Percentiles rank a stretch among this genome's conserved stretches.
Conservation (phyloP, 2,329 filamentous ascomycete genomes). For the Eutypella sp. region DNA sequence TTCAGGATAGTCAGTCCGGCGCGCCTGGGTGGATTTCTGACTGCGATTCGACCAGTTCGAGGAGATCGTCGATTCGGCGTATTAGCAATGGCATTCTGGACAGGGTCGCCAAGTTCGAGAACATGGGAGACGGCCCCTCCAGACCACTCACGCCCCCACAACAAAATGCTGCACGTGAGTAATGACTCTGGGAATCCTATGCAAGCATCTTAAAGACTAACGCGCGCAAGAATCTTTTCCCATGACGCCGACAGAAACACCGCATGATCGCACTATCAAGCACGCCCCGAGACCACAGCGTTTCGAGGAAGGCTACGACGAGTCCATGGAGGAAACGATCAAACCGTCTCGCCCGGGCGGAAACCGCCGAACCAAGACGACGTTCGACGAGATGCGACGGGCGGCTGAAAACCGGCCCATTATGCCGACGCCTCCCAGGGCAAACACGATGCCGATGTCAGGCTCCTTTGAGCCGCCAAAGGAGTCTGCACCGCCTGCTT, state of each 20-base stretch:
- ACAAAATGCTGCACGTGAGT: conserved; percentile 56
- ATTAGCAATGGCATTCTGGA: conserved; percentile 59
- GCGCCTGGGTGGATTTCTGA: conserved; percentile 47
- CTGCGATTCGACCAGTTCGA: conserved; percentile 37
- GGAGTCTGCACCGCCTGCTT: conserved; percentile 54
- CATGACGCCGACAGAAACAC: conserved; percentile 63
- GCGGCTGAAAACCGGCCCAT: conserved; percentile 48
- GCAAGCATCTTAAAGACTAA: conserved; percentile 13
- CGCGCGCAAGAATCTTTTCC: conserved; percentile 53
- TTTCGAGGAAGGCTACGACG: conserved; percentile 58
- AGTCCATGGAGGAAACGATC: conserved; percentile 62
- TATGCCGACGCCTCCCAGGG: conserved; percentile 51
- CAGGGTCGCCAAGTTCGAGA: conserved; percentile 56
- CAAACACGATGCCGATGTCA: conserved; percentile 40
- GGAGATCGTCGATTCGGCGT: conserved; percentile 40
- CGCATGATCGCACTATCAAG: conserved; percentile 44
- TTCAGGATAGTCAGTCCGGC: conserved; percentile 40
- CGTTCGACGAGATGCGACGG: conserved; percentile 56
- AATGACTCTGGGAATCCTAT: background rate
- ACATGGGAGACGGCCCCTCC: conserved; percentile 39
- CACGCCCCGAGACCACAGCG: conserved; percentile 39
- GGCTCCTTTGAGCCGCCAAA: conserved; percentile 40
- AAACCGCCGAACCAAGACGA: conserved; percentile 41
- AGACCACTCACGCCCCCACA: conserved; percentile 59
- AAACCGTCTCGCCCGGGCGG: conserved; percentile 46